Percentiles rank a stretch among this genome's conserved stretches.
Conservation (phyloP, 176 grass and related monocot species). For the Metroxylon sagu region DNA sequence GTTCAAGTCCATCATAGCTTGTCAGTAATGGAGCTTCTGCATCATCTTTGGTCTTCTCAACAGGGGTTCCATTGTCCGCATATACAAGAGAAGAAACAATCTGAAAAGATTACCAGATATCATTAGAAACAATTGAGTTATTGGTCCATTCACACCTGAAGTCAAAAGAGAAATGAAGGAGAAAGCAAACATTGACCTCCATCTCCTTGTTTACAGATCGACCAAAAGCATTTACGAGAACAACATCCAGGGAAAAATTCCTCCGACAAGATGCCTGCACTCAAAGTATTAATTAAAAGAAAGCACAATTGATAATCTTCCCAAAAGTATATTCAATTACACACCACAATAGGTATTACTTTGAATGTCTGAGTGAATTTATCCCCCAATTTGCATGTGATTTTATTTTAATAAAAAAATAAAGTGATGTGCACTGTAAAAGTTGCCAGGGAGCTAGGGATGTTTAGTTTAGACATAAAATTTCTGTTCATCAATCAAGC, state of each 20-base stretch:
- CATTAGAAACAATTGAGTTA: constrained; percentile 4
- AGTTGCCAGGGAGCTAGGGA: too few species aligned
- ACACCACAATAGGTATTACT: too few species aligned
- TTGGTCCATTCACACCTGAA: not conserved
- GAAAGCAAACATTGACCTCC: constrained; percentile 39
- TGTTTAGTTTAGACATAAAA: too few species aligned
- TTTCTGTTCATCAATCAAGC: too few species aligned
- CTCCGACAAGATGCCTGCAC: constrained; percentile 85
- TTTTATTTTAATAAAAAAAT: too few species aligned
- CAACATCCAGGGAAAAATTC: constrained; percentile 81
- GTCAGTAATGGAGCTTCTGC: constrained; percentile 75
- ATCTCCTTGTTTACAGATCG: constrained; percentile 55
- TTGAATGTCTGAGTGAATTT: too few species aligned
- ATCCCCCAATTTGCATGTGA: too few species aligned
- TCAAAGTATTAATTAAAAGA: too few species aligned
- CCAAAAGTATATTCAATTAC: too few species aligned
- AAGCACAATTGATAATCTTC: too few species aligned
- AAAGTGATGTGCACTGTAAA: too few species aligned
- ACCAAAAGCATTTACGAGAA: constrained; percentile 57
- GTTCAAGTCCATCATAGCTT: constrained; percentile 83
- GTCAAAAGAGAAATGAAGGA: constrained; percentile 4
- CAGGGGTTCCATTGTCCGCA: constrained; percentile 64
- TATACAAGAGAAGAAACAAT: constrained; percentile 79
- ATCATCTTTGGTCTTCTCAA: constrained; percentile 85
- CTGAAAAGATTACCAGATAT: constrained; percentile 34